Base-by-base conservation (phyloP, 768 basidiomycete genomes). In the Astraeus odoratus region DNA sequence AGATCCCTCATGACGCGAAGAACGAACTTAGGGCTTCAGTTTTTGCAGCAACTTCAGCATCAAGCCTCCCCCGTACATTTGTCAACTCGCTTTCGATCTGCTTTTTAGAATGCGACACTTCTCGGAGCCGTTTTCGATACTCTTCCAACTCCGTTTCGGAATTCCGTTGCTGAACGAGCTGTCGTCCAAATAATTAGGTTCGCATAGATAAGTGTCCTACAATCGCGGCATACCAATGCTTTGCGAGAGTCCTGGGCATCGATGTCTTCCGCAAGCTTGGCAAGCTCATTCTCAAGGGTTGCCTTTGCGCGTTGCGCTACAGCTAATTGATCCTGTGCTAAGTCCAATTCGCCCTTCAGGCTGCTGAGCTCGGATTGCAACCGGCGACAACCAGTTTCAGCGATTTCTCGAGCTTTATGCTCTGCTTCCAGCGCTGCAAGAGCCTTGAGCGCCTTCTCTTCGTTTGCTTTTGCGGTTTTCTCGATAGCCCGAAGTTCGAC, bases 131-230 rank as follows among this genome's bases (percentile, higher is more conserved):
- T 39, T 69, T 70, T n/a, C 76, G 75, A 42, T 80, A 74, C 3
- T 74, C 69, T 55, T 90, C 79, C 29, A 87, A 56, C 59, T 90
- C 84, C 26, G 71, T 70, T 46, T 81, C 80, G 22, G 75, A 65
- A 5, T 74, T 73, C 19, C 78, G 74, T 57, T 86, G 83, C 56
- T 84, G 83, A 9, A 79, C 73, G 25, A 82, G 58, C 84, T 87
- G 51, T 20, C 12, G 24, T 15, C 15, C 30, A 51, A 34, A 24
- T 31, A 29, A 40, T 10, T n/a, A 16, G 13, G 9, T 47, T 27
- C 42, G 16, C 2, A 15, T 23, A 22, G 19, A 18, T 38, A 27
- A 15, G 44, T 1, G 1, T 24, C 44, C 25, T 12, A 27, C 2
- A 26, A 9, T 27, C n/a, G 31, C 10, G 15, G 63, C 79, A 50